These are phyloP conservation scores for Grigorovia jiainica DNA, from an alignment of 805 yeast genomes.

Conservation along the genomic window DNA sequence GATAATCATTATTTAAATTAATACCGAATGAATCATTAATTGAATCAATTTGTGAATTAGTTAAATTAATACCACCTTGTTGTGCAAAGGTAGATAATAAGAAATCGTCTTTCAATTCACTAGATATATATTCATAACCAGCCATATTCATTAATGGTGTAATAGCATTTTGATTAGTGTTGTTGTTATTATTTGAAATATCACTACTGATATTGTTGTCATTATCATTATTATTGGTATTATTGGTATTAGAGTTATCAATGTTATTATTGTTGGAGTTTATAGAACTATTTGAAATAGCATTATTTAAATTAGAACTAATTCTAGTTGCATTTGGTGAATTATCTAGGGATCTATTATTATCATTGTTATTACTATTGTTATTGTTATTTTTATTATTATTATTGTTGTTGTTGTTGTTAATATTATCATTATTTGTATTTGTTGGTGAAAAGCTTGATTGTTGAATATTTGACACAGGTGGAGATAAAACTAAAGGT, in stretches of 20 bases:
- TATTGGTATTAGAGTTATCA: not conserved
- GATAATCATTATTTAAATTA: not conserved
- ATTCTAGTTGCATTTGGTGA: not conserved
- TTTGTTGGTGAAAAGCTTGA: not conserved
- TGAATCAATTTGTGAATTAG: slow-evolving; percentile 1
- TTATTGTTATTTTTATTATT: no score
- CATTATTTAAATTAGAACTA: not conserved
- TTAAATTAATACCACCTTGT: slow-evolving; percentile 11
- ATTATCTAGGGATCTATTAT: no score
- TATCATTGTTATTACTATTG: no score
- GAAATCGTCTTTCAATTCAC: slow-evolving; percentile 63
- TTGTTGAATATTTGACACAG: not conserved
- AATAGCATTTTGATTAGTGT: no score
- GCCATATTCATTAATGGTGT: slow-evolving; percentile 5
- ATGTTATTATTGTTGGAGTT: not conserved
- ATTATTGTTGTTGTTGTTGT: no score
- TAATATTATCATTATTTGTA: not conserved
- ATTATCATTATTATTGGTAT: not conserved
- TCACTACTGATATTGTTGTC: not conserved
- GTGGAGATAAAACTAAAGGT: not conserved
- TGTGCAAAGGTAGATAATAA: slow-evolving; percentile 64
- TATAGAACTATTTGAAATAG: no score
- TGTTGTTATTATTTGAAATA: not conserved
- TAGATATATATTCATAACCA: slow-evolving; percentile 45
- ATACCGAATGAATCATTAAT: not conserved